These are phyloP conservation scores for Ramularia collo-cygni DNA, from an alignment of 2,329 filamentous ascomycete species.

Conservation along the genomic window DNA sequence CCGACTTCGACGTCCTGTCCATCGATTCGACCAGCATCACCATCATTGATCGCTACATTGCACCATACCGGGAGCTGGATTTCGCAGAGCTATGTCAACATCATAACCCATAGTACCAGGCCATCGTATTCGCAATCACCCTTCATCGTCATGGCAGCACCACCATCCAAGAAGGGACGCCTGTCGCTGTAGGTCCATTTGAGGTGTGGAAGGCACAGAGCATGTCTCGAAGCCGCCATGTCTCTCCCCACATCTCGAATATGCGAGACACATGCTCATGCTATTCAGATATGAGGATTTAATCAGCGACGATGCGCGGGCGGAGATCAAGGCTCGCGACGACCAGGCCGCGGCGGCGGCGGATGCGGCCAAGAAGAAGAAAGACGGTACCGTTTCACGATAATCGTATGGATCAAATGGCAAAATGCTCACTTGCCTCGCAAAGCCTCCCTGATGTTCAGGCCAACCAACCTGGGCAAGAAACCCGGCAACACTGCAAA, in stretches of 20 bases:
- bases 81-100: no score
- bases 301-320: conserved; percentile 53
- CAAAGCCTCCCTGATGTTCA: conserved; percentile 68
- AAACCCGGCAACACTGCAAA: conserved; percentile 45
- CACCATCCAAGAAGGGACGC: neutral
- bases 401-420: conserved; percentile 2
- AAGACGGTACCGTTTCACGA: conserved; percentile 51
- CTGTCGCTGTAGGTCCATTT: conserved; percentile 1
- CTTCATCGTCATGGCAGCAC: neutral
- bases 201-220: no score
- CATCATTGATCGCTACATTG: no score
- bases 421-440: conserved; percentile 40
- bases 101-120: no score
- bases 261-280: no score
- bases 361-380: conserved; percentile 48
- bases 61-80: no score
- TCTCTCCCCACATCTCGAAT: no score
- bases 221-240: no score
- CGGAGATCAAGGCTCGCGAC: conserved; percentile 55
- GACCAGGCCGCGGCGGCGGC: conserved; percentile 43
- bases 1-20: no score
- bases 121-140: no score
- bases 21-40: no score
- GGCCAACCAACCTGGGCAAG: conserved; percentile 61
- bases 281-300: conserved; percentile 90